These are phyloP conservation scores for Rubus idaeus DNA, from an alignment of 306 rosid genomes.

Conservation along the genomic window DNA sequence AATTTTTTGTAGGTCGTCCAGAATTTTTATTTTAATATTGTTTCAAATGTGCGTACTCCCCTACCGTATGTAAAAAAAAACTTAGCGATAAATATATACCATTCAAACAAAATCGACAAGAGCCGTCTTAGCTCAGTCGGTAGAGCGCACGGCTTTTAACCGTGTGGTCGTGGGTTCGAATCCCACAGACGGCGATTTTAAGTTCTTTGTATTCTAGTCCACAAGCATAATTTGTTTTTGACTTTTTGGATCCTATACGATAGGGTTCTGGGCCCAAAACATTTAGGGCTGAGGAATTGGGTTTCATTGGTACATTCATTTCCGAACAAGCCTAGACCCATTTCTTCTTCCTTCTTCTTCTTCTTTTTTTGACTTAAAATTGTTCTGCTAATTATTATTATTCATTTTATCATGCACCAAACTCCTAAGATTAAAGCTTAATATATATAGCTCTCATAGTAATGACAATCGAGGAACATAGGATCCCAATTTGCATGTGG, in stretches of 20 bases:
- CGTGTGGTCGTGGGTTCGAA: constrained; percentile 15
- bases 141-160: constrained; percentile 15
- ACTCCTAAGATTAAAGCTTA: no score
- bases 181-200: constrained; percentile 2
- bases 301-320: neutral
- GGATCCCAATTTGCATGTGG: constrained; percentile 10
- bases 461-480: neutral
- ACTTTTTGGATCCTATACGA: neutral
- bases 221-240: neutral
- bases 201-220: no score
- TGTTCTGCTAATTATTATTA: no score
- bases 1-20: no score
- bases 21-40: no score
- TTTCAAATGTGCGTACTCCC: no score
- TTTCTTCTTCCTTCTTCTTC: no score
- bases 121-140: constrained; percentile 4
- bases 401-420: no score
- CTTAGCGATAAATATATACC: no score
- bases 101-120: neutral
- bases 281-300: neutral
- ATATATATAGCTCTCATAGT: neutral
- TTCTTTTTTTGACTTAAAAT: no score
- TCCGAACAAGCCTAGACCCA: neutral
- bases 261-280: neutral
- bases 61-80: no score